phyloP scores from a whole-genome alignment of 2,329 filamentous ascomycete species.

The Xylaria sp. region DNA sequence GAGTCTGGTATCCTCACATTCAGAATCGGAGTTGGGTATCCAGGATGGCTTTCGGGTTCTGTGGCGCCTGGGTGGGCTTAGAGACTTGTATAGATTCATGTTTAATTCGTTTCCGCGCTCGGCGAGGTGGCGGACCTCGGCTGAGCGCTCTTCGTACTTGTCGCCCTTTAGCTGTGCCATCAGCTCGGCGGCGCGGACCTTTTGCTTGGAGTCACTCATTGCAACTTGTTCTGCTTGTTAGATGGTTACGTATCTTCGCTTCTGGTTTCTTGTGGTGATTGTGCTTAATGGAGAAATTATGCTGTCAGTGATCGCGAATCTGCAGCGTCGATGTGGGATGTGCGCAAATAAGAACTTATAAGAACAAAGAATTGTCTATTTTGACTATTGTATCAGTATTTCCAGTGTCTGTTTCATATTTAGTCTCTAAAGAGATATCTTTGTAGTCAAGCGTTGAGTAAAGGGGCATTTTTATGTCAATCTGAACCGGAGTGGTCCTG shows the following conservation, averaged over 20 bases:
- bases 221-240: neutral
- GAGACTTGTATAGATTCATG: neutral
- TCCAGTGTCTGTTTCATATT: neutral
- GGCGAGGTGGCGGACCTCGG: neutral
- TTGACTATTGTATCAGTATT: neutral
- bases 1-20: slow-evolving; percentile 4
- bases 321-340: neutral
- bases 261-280: neutral
- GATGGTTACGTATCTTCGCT: neutral
- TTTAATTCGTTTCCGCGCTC: neutral
- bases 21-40: slow-evolving; percentile 5
- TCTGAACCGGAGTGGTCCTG: neutral
- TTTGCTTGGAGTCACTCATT: neutral
- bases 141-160: neutral
- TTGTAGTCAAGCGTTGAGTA: neutral
- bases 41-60: neutral
- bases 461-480: neutral
- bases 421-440: neutral
- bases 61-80: neutral
- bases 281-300: neutral
- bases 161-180: slow-evolving; percentile 1
- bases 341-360: neutral
- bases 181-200: slow-evolving; percentile 12
- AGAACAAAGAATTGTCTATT: neutral
- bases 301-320: neutral